Evolutionary conservation across 345 rosid species (phyloP).

Genomic region (Aquilaria yunnanensis): DNA sequence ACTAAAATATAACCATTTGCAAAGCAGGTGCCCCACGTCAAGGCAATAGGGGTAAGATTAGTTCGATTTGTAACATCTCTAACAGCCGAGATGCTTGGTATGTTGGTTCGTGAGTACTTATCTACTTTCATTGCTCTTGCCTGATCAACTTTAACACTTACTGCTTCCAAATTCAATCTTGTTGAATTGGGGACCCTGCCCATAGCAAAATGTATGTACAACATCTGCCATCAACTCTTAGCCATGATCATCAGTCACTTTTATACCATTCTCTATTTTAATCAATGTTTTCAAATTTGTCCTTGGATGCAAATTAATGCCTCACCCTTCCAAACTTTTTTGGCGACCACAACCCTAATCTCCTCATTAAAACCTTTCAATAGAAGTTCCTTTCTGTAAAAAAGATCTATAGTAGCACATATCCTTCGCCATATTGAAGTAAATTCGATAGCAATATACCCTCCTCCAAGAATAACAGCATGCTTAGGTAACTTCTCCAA

Average conservation of each 20-base stretch:
- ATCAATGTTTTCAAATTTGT: constrained; percentile 69
- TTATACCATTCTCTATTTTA: constrained; percentile 74
- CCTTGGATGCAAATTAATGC: constrained; percentile 74
- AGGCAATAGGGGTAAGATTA: constrained; percentile 97
- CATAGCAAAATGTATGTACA: constrained; percentile 82
- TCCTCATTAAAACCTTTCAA: constrained; percentile 97
- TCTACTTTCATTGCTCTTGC: constrained; percentile 93
- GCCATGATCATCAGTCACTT: constrained; percentile 79
- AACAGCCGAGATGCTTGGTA: constrained; percentile 95
- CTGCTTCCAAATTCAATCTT: constrained; percentile 85
- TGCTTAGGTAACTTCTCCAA: constrained; percentile 91
- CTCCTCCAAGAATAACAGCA: constrained; percentile 94
- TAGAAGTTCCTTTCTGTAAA: constrained; percentile 93
- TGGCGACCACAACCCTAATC: constrained; percentile 91
- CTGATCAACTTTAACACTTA: constrained; percentile 72
- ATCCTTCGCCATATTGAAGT: constrained; percentile 99
- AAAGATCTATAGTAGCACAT: constrained; percentile 83
- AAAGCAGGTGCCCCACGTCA: constrained; percentile 91
- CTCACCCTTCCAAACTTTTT: constrained; percentile 94
- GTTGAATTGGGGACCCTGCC: constrained; percentile 82
- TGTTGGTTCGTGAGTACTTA: constrained; percentile 73
- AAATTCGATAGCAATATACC: constrained; percentile 99
- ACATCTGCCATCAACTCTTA: constrained; percentile 81
- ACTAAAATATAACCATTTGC: constrained; percentile 79
- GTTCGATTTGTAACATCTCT: constrained; percentile 97